Percentiles rank a stretch among this genome's conserved stretches.
These are phyloP conservation scores for Paramecium caudatum DNA, from an alignment of 73 alveolate species.

Conservation along the genomic window DNA sequence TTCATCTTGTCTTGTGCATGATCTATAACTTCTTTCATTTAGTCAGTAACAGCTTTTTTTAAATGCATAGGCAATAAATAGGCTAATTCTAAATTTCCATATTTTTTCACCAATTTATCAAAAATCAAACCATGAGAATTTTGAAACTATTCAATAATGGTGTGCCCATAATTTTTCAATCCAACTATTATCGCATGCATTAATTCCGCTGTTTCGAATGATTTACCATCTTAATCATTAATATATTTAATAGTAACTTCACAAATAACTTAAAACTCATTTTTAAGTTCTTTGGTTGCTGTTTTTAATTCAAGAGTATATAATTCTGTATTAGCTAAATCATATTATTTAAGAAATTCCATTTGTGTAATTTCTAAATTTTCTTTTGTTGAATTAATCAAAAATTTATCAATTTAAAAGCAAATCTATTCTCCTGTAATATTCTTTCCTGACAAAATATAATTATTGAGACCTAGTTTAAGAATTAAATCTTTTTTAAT, in stretches of 20 bases:
- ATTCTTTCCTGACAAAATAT: neutral
- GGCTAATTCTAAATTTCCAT: neutral
- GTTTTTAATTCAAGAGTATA: neutral
- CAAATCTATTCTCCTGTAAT: neutral
- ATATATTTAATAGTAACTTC: neutral
- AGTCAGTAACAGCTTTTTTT: neutral
- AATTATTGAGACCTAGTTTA: neutral
- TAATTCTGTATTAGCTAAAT: too few relatives aligned
- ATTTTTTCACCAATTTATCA: neutral
- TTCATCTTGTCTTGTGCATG: neutral
- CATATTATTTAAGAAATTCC: constrained; percentile 2
- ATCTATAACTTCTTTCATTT: neutral
- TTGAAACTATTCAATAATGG: constrained; percentile 36
- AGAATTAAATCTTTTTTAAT: neutral
- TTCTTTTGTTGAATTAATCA: constrained; percentile 5
- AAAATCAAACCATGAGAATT: neutral
- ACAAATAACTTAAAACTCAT: neutral
- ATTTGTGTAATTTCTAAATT: neutral
- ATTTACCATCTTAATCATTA: neutral
- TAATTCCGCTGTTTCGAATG: constrained; percentile 47
- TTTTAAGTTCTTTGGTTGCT: neutral
- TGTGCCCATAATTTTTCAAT: neutral
- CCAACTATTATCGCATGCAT: constrained; percentile 56
- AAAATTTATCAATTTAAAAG: neutral
- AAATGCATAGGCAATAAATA: neutral